phyloP scores from a whole-genome alignment of 495 filamentous ascomycete species.

The Daldinia bambusicola region DNA sequence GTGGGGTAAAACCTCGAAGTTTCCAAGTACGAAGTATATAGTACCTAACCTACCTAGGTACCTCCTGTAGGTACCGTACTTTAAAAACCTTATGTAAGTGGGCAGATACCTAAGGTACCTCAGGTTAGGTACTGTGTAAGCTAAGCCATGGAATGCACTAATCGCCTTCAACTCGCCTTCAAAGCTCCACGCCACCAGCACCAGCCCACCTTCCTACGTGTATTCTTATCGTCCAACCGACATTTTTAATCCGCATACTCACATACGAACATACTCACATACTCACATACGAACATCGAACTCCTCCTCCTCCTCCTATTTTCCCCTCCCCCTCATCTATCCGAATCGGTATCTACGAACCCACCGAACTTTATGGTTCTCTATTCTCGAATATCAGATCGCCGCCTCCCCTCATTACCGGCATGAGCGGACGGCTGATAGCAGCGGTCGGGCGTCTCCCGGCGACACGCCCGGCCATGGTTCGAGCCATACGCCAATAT shows the following conservation, averaged over 20 bases:
- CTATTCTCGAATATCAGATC: conserved; percentile 27
- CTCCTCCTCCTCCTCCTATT: not conserved
- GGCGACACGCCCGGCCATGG: conserved; percentile 65
- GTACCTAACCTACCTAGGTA: no score
- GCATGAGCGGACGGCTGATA: conserved; percentile 86
- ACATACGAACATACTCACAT: no score
- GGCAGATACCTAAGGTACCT: conserved; percentile 5
- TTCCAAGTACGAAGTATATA: no score
- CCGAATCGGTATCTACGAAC: conserved; percentile 6
- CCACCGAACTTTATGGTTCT: conserved; percentile 37
- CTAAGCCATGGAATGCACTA: not conserved
- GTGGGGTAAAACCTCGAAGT: no score
- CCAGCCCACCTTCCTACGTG: conserved; percentile 26
- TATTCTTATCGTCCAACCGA: conserved; percentile 11
- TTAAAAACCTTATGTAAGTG: not conserved
- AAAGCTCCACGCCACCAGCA: conserved; percentile 39
- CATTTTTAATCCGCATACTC: conserved; percentile 2
- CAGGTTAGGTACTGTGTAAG: not conserved
- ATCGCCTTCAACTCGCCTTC: not conserved
- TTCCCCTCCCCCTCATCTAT: conserved; percentile 1
- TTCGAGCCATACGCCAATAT: conserved; percentile 71
- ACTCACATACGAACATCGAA: conserved; percentile 2
- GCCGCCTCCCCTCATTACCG: conserved; percentile 51
- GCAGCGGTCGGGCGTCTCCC: conserved; percentile 73
- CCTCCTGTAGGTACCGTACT: no score